Percentiles rank a stretch among this genome's conserved stretches.
Evolutionary conservation across 1,139 yeast species (phyloP).

Genomic region (Pichia norvegensis): DNA sequence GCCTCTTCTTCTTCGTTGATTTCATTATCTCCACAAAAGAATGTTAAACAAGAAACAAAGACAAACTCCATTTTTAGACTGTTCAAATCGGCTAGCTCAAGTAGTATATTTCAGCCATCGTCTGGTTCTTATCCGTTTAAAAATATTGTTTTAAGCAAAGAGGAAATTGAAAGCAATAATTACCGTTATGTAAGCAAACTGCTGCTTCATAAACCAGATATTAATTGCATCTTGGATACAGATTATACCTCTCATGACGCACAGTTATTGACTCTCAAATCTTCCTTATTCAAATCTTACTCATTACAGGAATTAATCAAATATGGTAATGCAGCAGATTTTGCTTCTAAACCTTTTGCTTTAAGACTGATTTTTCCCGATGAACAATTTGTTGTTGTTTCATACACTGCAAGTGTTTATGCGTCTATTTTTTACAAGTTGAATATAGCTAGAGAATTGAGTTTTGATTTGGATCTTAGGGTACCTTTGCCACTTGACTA

Average conservation of each 20-base stretch:
- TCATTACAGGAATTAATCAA: constrained; percentile 26
- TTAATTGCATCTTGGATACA: constrained; percentile 8
- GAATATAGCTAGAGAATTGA: constrained; percentile 25
- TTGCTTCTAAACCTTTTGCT: constrained; percentile 23
- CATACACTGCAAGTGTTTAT: constrained; percentile 23
- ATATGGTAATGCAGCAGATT: constrained; percentile 28
- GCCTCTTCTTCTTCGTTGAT: constrained; percentile 1
- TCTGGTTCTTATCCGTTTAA: neutral
- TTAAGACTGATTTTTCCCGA: constrained; percentile 24
- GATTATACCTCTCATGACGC: constrained; percentile 13
- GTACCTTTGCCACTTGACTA: constrained; percentile 21
- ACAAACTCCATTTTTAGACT: constrained; percentile 7
- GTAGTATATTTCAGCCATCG: neutral
- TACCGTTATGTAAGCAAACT: constrained; percentile 9
- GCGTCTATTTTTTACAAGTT: constrained; percentile 25
- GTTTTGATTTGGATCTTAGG: constrained; percentile 26
- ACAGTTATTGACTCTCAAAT: constrained; percentile 7
- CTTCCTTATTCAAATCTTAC: constrained; percentile 13
- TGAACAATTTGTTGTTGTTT: constrained; percentile 22
- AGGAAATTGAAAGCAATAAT: neutral
- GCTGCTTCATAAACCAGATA: constrained; percentile 13
- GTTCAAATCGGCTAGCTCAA: constrained; percentile 7
- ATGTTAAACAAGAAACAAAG: neutral
- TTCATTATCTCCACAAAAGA: neutral
- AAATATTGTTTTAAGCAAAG: neutral